phyloP scores from a whole-genome alignment of 805 yeast genomes.

The Kurtzmaniella cleridarum region DNA sequence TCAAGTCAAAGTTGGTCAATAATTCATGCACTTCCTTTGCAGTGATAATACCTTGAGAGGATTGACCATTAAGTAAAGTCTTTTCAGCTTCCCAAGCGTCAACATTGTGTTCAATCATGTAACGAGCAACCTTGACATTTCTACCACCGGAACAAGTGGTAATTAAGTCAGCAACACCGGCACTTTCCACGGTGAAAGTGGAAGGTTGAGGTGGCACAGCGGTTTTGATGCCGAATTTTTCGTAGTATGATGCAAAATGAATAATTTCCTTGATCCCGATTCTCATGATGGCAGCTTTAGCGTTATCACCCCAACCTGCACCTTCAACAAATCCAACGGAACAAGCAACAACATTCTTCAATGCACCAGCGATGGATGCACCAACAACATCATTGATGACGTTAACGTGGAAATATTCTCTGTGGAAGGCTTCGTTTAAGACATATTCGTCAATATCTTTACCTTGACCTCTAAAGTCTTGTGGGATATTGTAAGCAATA shows the following conservation, averaged over 20 bases:
- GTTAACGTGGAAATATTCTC: conserved; percentile 42
- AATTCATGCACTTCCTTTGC: conserved; percentile 44
- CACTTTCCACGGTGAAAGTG: conserved; percentile 41
- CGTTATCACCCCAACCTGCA: conserved; percentile 46
- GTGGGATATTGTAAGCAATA: conserved; percentile 36
- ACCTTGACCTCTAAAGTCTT: conserved; percentile 36
- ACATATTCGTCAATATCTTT: conserved; percentile 35
- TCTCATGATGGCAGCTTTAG: conserved; percentile 45
- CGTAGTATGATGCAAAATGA: conserved; percentile 32
- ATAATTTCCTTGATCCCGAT: conserved; percentile 39
- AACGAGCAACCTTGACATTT: conserved; percentile 42
- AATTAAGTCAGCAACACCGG: conserved; percentile 45
- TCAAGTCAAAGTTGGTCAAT: conserved; percentile 28
- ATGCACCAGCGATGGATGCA: conserved; percentile 43
- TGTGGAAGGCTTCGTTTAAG: conserved; percentile 40
- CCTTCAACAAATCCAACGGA: conserved; percentile 46
- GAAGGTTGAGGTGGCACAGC: conserved; percentile 28
- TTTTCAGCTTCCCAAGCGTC: conserved; percentile 40
- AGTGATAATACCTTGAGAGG: conserved; percentile 43
- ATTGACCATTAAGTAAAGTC: conserved; percentile 40
- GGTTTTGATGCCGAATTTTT: conserved; percentile 65
- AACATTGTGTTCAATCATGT: conserved; percentile 39
- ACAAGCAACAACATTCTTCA: conserved; percentile 42
- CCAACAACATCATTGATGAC: conserved; percentile 43
- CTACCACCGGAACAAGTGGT: conserved; percentile 45